Base-by-base conservation (phyloP, 768 basidiomycete species). In the Dendrothele bispora region DNA sequence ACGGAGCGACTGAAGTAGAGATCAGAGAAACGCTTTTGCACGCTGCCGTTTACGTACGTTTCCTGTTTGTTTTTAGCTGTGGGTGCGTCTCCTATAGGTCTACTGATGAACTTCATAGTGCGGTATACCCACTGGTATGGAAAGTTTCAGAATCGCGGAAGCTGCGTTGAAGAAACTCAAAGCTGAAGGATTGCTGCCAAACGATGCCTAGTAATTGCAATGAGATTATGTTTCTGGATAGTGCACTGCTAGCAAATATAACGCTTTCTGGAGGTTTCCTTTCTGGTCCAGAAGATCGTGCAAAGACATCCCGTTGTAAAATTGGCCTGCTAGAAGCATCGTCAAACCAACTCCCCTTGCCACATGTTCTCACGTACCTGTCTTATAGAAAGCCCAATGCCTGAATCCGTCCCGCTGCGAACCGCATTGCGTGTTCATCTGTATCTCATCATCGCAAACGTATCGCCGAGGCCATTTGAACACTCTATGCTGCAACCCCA, bases 1-100 rank as follows among this genome's bases (percentile, higher is more conserved):
- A 76, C 40, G 74, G 74, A 5, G 71, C 69, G 7, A 64, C 67
- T 6, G 71, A 73, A 39, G 45, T 71, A 5, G 74, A 76, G 43
- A 73, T 76, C 24, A 54, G 70, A 24, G 74, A 76, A 50, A 73
- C 72, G 1, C 53, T 76, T 28, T 49, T 76, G 37, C 74, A 76
- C 43, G 61, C 69, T 0, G 66, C 73, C 21, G 61, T 71, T 4
- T 76, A 76, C 40, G 46, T 47, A 27, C 37, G 46, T 29, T n/a
- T 38, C 17, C 15, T 11, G 14, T 30, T 20, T 14, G 25, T 26
- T 6, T 18, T 29, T 17, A 17, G 15, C 6, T 17, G 20, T 10
- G 24, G 5, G 1, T 18, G 24, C n/a, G 18, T 15, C 11, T 39
- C 20, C 37, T 39, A 20, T 47, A 3, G 17, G 12, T 7, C 28